Evolutionary conservation across 139 green algal species (phyloP).

Genomic region (Nannochloris sp.): DNA sequence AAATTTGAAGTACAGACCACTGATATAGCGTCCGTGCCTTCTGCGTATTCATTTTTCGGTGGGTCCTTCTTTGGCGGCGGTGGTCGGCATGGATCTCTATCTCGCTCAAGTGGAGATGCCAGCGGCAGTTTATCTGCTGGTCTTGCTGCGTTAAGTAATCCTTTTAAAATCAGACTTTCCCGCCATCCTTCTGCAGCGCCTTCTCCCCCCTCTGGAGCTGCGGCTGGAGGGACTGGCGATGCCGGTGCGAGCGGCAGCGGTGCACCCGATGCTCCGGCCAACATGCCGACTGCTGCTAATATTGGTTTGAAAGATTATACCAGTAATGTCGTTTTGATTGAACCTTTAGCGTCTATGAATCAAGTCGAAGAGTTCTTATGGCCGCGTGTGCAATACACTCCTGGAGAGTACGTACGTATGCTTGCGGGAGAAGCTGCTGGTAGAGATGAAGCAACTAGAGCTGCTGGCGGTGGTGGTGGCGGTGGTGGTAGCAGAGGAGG

Average conservation of each 20-base stretch:
- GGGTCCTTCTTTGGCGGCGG: neutral
- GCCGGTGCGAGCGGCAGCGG: too few species aligned
- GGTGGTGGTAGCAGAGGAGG: constrained; percentile 6
- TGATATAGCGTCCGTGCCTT: neutral
- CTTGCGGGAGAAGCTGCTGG: neutral
- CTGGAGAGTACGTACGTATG: neutral
- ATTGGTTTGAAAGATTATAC: constrained; percentile 60
- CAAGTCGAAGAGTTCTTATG: constrained; percentile 96
- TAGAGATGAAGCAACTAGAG: constrained; percentile 4
- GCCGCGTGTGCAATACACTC: constrained; percentile 52
- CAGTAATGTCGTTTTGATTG: constrained; percentile 87
- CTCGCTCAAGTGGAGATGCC: neutral
- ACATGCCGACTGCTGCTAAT: neutral
- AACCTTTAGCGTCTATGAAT: constrained; percentile 86
- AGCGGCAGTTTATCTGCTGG: constrained; percentile 46
- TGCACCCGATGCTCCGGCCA: too few species aligned
- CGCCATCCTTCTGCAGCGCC: too few species aligned
- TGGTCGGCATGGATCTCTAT: neutral
- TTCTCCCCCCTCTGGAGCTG: constrained; percentile 20
- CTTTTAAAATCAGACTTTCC: constrained; percentile 92
- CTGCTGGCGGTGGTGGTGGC: neutral
- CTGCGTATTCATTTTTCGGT: neutral
- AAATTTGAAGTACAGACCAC: constrained; percentile 60
- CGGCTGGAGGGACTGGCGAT: constrained; percentile 4
- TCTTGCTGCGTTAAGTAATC: constrained; percentile 73